Conservation (phyloP, 2,329 filamentous ascomycete genomes). For the Fusarium musae region DNA sequence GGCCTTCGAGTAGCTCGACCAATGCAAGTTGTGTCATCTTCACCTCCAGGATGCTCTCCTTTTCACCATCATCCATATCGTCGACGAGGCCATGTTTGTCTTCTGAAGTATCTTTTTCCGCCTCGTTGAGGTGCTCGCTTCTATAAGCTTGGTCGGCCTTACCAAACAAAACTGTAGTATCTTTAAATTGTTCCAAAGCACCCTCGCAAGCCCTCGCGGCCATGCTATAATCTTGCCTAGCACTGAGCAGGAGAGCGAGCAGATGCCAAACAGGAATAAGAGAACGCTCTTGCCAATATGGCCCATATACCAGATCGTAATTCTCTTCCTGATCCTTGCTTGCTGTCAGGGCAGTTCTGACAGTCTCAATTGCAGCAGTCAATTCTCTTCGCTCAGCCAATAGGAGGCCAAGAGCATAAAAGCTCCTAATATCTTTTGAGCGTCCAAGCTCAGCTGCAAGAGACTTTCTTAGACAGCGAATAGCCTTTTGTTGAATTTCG, state of each 20-base stretch:
- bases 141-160: conserved; percentile 65
- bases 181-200: conserved; percentile 88
- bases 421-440: conserved; percentile 76
- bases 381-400: conserved; percentile 88
- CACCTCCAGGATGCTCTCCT: conserved; percentile 88
- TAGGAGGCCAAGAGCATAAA: conserved; percentile 86
- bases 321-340: conserved; percentile 60
- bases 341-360: conserved; percentile 78
- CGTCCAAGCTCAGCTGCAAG: conserved; percentile 74
- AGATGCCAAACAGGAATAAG: conserved; percentile 91
- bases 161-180: conserved; percentile 76
- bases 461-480: conserved; percentile 78
- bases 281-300: conserved; percentile 71
- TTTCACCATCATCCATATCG: conserved; percentile 85
- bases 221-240: conserved; percentile 84
- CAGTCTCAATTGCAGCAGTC: conserved; percentile 80
- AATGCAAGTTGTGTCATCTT: conserved; percentile 94
- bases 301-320: conserved; percentile 57
- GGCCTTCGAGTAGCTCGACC: conserved; percentile 83
- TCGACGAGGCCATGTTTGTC: conserved; percentile 69
- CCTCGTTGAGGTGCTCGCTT: conserved; percentile 75
- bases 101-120: conserved; percentile 48
- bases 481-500: conserved; percentile 80
- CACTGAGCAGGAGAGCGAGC: conserved; percentile 84
- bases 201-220: conserved; percentile 87